Percentiles rank a stretch among this genome's conserved stretches.
These are phyloP conservation scores for Pseudonitzschia delicatissima DNA, from an alignment of 108 stramenopile genomes.

Conservation along the genomic window DNA sequence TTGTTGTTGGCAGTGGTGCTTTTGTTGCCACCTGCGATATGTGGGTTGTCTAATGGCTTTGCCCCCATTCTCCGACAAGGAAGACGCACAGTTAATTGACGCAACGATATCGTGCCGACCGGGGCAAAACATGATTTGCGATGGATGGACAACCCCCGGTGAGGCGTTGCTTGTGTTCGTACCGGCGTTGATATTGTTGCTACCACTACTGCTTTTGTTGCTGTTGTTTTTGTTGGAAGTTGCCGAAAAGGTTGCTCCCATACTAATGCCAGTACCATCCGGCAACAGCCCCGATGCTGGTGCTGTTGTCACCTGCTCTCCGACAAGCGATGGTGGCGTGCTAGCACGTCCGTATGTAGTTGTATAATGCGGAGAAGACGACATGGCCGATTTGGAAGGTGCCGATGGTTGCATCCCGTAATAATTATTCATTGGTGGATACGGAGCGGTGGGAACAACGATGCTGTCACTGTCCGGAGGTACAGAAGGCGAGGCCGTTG, in stretches of 20 bases:
- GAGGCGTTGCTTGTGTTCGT: background rate
- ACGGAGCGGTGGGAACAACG: background rate
- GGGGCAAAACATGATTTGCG: slow-evolving; percentile 31
- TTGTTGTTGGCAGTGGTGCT: background rate
- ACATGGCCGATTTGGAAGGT: slow-evolving; percentile 23
- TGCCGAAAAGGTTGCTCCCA: background rate
- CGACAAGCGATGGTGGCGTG: background rate
- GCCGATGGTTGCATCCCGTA: background rate
- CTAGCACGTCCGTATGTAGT: slow-evolving; percentile 1
- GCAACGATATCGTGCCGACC: slow-evolving; percentile 17
- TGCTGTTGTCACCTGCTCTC: background rate
- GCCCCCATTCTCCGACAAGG: background rate
- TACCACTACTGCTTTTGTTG: background rate
- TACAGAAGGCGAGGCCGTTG: background rate
- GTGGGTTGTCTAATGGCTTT: background rate
- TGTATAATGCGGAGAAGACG: slow-evolving; percentile 32
- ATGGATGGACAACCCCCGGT: background rate
- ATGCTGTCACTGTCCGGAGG: background rate
- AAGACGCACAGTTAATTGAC: slow-evolving; percentile 27
- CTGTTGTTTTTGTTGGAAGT: slow-evolving; percentile 7
- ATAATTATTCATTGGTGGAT: slow-evolving; percentile 3
- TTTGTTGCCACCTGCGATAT: background rate
- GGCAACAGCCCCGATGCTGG: background rate
- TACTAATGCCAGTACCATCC: background rate
- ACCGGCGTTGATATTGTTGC: background rate